Evolutionary conservation across 2,329 filamentous ascomycete genomes (phyloP), one percentile per base, ranked within the genome.

Genomic region (Xylaria sp.): DNA sequence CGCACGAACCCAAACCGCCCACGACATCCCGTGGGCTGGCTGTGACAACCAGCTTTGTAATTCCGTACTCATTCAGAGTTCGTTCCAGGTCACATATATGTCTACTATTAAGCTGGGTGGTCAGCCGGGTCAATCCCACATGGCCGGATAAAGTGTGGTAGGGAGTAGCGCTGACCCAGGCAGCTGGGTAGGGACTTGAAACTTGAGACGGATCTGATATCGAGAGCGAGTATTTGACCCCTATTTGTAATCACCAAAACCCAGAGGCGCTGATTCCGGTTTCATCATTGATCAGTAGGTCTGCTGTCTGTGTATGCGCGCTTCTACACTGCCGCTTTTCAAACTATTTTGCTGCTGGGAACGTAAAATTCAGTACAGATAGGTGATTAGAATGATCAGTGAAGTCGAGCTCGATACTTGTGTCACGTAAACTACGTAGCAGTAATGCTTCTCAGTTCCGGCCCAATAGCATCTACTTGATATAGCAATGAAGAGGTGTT

Each of bases 121-220:
- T 44, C 5, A 41, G 41, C 20, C 46, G 50, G 12, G 37, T 60
- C 18, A 54, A 41, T 59, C 37, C 55, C 37, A 28, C n/a, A 46
- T 34, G 20, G 34, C 59, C 58, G 41, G 58, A 50, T 32, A 20
- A 9, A 44, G 51, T 48, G 48, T 52, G 25, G 10, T 18, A 41
- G 20, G 48, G 44, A 34, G 44, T 60, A 44, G 50, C 10, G n/a
- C 39, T 15, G 39, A 46, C 34, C 64, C 58, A 23, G 23, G 18
- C 10, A 20, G 20, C 51, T 25, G 28, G 57, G 51, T 48, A 41
- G 8, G 34, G 39, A 50, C 25, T 28, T 56, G 32, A 60, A 28
- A 50, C 25, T 28, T 56, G 32, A 56, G 55, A 34, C 57, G 57
- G n/a, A 60, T 39, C 51, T 25, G 39, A 18, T 37, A 23, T 39